Conservation (phyloP, 257 asterid genomes). For the Craterostigma plantagineum region DNA sequence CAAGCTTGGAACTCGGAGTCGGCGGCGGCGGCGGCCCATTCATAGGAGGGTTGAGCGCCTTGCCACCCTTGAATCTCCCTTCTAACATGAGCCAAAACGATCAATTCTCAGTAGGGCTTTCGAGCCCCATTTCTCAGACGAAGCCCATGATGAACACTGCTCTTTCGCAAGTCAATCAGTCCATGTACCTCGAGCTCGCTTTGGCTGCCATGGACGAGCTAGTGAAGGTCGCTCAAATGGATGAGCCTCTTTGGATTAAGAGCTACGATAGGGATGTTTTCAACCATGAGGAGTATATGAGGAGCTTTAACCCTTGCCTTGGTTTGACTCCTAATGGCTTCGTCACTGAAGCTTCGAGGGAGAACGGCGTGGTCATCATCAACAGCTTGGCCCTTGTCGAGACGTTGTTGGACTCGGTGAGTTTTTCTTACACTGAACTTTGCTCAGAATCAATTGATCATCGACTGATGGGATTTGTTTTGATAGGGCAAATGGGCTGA, state of each 20-base stretch:
- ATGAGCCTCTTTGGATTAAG: constrained; percentile 68
- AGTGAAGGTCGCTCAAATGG: constrained; percentile 50
- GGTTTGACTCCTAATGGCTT: constrained; percentile 34
- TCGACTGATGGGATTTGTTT: not conserved
- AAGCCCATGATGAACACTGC: constrained; percentile 14
- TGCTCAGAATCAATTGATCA: not conserved
- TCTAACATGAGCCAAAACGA: too few species aligned
- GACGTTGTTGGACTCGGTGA: constrained; percentile 46
- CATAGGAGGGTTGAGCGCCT: constrained; percentile 14
- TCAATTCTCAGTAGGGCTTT: constrained; percentile 3
- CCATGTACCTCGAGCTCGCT: constrained; percentile 79
- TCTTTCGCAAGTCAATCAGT: too few species aligned
- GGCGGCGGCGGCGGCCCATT: constrained; percentile 30
- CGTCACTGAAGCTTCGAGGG: constrained; percentile 36
- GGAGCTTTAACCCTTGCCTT: constrained; percentile 22
- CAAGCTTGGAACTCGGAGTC: constrained; percentile 63
- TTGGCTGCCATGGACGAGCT: constrained; percentile 77
- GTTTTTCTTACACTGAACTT: constrained; percentile 6
- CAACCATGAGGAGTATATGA: constrained; percentile 26
- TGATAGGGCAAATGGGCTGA: constrained; percentile 6
- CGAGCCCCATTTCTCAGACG: constrained; percentile 13
- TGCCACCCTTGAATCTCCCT: constrained; percentile 8
- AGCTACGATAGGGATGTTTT: constrained; percentile 28
- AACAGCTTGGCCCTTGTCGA: constrained; percentile 34
- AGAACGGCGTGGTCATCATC: constrained; percentile 29